Evolutionary conservation across 805 yeast genomes (phyloP).

Genomic region (Yarrowia yakushimensis): DNA sequence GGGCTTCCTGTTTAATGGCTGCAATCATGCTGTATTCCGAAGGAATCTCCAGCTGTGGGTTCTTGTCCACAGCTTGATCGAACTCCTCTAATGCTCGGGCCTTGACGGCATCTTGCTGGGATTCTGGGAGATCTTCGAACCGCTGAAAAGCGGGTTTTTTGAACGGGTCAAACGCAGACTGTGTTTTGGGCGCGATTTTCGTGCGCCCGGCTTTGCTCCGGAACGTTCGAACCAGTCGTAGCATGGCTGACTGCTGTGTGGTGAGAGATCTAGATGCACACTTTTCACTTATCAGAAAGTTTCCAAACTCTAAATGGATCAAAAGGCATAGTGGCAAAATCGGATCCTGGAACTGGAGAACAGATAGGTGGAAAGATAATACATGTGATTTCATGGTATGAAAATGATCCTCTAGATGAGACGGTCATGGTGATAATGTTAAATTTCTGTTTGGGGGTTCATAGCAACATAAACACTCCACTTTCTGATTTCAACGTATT

Average conservation of each 20-base stretch:
- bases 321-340: background rate
- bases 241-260: background rate
- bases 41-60: background rate
- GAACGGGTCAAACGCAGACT: conserved; percentile 10
- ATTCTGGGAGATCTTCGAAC: background rate
- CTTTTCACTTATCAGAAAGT: conserved; percentile 17
- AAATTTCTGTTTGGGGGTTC: no score
- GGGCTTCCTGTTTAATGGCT: background rate
- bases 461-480: no score
- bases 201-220: conserved; percentile 5
- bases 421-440: background rate
- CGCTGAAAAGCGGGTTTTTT: background rate
- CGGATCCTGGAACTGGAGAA: no score
- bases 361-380: background rate
- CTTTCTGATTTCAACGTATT: no score
- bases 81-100: background rate
- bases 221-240: conserved; percentile 3
- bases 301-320: background rate
- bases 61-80: background rate
- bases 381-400: background rate
- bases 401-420: background rate
- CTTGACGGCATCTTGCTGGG: background rate
- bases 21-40: conserved; percentile 2
- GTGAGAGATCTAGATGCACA: background rate
- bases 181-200: background rate